Evolutionary conservation across 75 land plant genomes (phyloP), one percentile per base, ranked within the genome.

Genomic region (Larix kaempferi): DNA sequence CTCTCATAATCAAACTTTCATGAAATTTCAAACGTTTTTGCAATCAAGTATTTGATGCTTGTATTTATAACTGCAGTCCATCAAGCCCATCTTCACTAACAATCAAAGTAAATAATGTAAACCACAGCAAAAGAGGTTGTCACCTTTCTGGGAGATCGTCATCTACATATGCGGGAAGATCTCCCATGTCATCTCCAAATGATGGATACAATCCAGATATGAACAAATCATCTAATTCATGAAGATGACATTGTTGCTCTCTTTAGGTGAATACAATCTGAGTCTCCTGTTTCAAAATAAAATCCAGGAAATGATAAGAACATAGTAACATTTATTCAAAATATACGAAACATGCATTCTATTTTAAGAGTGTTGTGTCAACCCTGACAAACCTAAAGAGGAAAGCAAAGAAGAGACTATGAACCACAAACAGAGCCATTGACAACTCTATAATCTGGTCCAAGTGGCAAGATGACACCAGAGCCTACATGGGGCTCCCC

Each of bases 391-490:
- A 55, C 75, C 65, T 66, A n/a, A n/a, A n/a, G 76, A 57, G 65
- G 76, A 41, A 79, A 78, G 78, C 78, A 78, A 80, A 49, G 72
- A 55, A 52, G 21, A 67, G 52, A 58, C 21, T 12, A 76, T 59
- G 78, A 25, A 13, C 73, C 91, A 81, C 78, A 27, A 44, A 54
- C 56, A 76, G 84, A 84, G 73, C 82, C 90, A 74, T 86, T 93
- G 59, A 83, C 89, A 59, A 90, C 59, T 22, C 80, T 83, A 81
- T 98, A 98, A 64, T 95, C 98, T 49, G 96, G 85, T n/a, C 98
- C 99, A 82, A 94, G 93, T 39, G 99, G 98, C 74, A 93, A 80
- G 71, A 89, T 83, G 4, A 96, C 96, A 75, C 99, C 99, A 86
- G 93, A 95, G 22, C 91, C 91, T 54, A 87, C 81, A 57, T 80